These are phyloP conservation scores for Neonectria hederae DNA, from an alignment of 2,329 filamentous ascomycete species.

Conservation along the genomic window DNA sequence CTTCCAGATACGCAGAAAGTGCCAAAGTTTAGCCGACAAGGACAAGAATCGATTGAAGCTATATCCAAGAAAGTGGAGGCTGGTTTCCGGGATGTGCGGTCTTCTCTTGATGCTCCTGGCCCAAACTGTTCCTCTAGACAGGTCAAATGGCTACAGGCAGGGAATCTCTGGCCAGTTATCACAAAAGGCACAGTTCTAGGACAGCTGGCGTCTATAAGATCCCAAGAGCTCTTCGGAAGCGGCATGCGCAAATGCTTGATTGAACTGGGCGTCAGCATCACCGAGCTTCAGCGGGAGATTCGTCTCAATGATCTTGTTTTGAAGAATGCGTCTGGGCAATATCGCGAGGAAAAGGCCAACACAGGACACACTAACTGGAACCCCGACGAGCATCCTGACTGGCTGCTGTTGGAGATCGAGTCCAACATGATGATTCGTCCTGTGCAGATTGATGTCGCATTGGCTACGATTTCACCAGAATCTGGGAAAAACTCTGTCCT, in stretches of 20 bases:
- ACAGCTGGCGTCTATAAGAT: conserved; percentile 25
- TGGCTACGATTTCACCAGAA: conserved; percentile 64
- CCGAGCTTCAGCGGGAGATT: conserved; percentile 42
- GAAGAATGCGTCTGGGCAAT: conserved; percentile 57
- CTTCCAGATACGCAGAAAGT: not conserved
- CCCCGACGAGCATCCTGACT: conserved; percentile 64
- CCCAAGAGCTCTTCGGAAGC: conserved; percentile 33
- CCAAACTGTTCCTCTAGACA: conserved; percentile 20
- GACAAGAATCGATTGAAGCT: conserved; percentile 12
- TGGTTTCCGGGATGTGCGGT: conserved; percentile 18
- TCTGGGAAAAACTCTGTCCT: conserved; percentile 66
- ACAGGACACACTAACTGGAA: conserved; percentile 64
- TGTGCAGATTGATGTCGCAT: conserved; percentile 70
- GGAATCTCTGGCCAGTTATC: conserved; percentile 37
- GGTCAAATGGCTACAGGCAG: conserved; percentile 37
- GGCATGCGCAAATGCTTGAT: conserved; percentile 35
- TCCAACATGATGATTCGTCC: conserved; percentile 68
- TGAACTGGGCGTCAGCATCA: conserved; percentile 33
- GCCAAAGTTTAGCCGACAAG: conserved; percentile 10
- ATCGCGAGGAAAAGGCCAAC: conserved; percentile 57
- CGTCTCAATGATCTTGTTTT: conserved; percentile 64
- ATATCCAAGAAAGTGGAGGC: conserved; percentile 12
- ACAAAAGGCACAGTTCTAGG: conserved; percentile 33
- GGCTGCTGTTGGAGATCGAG: conserved; percentile 74
- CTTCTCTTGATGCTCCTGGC: conserved; percentile 20